Evolutionary conservation across 2,329 filamentous ascomycete genomes (phyloP).

Genomic region (Venturia oleaginea): DNA sequence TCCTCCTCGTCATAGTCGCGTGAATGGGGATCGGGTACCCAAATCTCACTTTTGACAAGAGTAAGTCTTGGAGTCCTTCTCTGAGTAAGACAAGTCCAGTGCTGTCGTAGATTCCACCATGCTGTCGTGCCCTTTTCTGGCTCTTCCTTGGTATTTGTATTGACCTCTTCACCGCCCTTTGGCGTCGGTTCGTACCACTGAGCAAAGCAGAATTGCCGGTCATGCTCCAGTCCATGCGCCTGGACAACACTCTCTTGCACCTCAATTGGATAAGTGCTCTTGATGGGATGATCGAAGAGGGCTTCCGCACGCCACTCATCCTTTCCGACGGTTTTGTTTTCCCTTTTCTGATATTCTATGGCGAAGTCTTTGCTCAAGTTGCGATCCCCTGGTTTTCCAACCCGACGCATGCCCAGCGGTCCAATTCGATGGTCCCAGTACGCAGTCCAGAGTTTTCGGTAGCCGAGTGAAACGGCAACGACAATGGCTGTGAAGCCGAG

Average conservation of each 20-base stretch:
- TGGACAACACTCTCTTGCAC: constrained; percentile 55
- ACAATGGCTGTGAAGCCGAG: constrained; percentile 2
- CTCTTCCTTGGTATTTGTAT: not conserved
- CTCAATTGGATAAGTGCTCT: constrained; percentile 72
- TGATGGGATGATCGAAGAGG: constrained; percentile 72
- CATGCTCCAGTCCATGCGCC: constrained; percentile 62
- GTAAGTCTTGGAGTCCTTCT: constrained; percentile 62
- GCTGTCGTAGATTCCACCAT: constrained; percentile 14
- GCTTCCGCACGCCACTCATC: constrained; percentile 37
- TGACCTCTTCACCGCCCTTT: constrained; percentile 15
- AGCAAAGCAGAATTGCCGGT: constrained; percentile 76
- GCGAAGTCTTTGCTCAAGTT: constrained; percentile 13
- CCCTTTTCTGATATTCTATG: not conserved
- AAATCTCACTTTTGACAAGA: constrained; percentile 57
- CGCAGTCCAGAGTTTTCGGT: constrained; percentile 6
- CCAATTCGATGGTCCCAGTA: constrained; percentile 1
- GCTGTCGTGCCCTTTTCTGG: not conserved
- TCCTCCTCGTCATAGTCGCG: constrained; percentile 40
- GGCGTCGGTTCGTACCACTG: constrained; percentile 41
- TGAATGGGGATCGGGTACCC: constrained; percentile 56
- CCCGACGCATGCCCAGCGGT: not conserved
- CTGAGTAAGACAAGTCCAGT: constrained; percentile 65
- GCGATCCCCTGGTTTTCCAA: constrained; percentile 4
- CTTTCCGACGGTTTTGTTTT: not conserved
- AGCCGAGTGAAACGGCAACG: constrained; percentile 3